Evolutionary conservation across 345 rosid genomes (phyloP).

Genomic region (Noccaea bulbosa): DNA sequence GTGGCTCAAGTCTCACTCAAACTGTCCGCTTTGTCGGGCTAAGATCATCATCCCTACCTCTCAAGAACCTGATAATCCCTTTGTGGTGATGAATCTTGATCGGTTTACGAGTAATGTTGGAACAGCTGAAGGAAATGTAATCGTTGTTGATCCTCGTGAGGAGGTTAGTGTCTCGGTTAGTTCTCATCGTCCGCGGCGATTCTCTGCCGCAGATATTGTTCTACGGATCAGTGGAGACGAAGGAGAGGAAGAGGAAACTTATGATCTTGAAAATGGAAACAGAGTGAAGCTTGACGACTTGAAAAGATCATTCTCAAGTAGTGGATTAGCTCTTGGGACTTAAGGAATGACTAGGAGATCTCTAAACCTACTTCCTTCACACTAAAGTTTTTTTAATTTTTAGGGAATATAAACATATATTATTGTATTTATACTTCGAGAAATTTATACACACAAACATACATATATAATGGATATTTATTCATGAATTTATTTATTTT

Average conservation of each 20-base stretch:
- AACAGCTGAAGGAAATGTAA: slow-evolving; percentile 36
- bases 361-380: slow-evolving; percentile 31
- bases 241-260: slow-evolving; percentile 34
- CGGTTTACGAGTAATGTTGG: slow-evolving; percentile 41
- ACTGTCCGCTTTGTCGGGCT: slow-evolving; percentile 89
- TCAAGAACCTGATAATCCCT: slow-evolving; percentile 42
- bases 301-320: slow-evolving; percentile 73
- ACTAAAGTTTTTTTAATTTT: background rate
- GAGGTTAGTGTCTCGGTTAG: slow-evolving; percentile 52
- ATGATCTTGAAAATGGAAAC: slow-evolving; percentile 43
- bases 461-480: slow-evolving; percentile 14
- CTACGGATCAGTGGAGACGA: slow-evolving; percentile 43
- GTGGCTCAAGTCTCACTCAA: slow-evolving; percentile 87
- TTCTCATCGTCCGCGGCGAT: slow-evolving; percentile 53
- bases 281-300: slow-evolving; percentile 40
- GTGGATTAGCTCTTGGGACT: slow-evolving; percentile 50
- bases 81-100: slow-evolving; percentile 40
- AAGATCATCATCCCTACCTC: slow-evolving; percentile 49
- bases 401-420: background rate
- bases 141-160: slow-evolving; percentile 49
- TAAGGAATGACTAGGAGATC: slow-evolving; percentile 46
- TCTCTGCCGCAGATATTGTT: slow-evolving; percentile 52
- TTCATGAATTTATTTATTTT: background rate
- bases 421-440: slow-evolving; percentile 29
- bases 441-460: slow-evolving; percentile 20